These are phyloP conservation scores for Venturia effusa DNA, from an alignment of 2,329 filamentous ascomycete species.

Conservation along the genomic window DNA sequence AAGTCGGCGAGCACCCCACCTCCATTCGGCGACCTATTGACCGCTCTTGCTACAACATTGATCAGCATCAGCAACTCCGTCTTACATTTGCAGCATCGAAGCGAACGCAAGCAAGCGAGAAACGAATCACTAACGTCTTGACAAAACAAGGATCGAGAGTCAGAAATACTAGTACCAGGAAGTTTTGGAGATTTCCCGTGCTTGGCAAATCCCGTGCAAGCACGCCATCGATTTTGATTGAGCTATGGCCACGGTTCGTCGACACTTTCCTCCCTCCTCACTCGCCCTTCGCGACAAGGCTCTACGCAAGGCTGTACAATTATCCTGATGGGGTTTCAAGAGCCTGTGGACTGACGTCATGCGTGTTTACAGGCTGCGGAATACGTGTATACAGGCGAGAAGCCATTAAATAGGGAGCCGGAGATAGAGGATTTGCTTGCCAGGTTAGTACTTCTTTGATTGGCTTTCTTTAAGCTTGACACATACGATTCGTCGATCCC, in stretches of 20 bases:
- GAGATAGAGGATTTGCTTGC: conserved; percentile 32
- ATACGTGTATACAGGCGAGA: conserved; percentile 30
- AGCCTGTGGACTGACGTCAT: background rate
- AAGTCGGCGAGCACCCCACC: background rate
- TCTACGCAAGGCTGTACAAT: background rate
- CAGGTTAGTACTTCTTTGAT: conserved; percentile 22
- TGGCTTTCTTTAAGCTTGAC: background rate
- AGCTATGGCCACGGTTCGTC: conserved; percentile 4
- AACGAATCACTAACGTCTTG: background rate
- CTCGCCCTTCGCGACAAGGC: background rate
- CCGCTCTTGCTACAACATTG: background rate
- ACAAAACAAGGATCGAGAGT: background rate
- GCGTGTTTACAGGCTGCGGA: background rate
- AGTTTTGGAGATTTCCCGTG: background rate
- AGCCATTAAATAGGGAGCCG: conserved; percentile 40
- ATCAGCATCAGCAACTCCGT: background rate
- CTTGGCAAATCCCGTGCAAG: conserved; percentile 5
- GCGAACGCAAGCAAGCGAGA: background rate
- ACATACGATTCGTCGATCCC: background rate
- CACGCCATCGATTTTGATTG: conserved; percentile 1
- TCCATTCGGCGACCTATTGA: background rate
- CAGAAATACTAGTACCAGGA: background rate
- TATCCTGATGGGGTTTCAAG: background rate
- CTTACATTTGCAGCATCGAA: too few species aligned
- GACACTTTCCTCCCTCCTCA: background rate